Base-by-base conservation (phyloP, 192 early-diverging fungal genomes). In the Podila epigama region DNA sequence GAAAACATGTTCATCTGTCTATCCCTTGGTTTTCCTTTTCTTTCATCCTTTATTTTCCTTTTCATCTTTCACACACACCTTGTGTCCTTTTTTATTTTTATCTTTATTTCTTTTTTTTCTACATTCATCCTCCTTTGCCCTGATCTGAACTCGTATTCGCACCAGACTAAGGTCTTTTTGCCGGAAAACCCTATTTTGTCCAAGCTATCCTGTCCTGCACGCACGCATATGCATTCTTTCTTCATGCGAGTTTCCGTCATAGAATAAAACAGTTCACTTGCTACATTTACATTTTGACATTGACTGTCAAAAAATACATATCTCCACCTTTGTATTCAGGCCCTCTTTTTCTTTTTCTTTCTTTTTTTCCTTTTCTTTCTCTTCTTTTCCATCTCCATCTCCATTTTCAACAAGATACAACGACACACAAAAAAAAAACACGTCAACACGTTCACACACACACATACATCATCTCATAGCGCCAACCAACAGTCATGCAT, bases 271-370 rank as follows among this genome's bases (percentile, higher is more conserved):
- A 48, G 44, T 48, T 22, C 44, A 48, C 12, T 6, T n/a, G n/a
- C n/a, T 48, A 18, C 44, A 48, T 16, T 3, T 20, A 42, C 27
- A 37, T 50, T 22, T 20, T 28, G 27, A n/a, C n/a, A n/a, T n/a
- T n/a, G n/a, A n/a, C n/a, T n/a, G n/a, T n/a, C n/a, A n/a, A n/a
- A n/a, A n/a, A n/a, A n/a, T n/a, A n/a, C n/a, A n/a, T n/a, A n/a
- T n/a, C n/a, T n/a, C n/a, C n/a, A n/a, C 8, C 51, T 41, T 25
- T 28, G 33, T 55, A 10, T 41, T n/a, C 37, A 39, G 18, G 56
- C 16, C 39, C 8, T 50, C n/a, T 25, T 35, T 20, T 48, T 42
- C 36, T 34, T 72, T 53, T 58, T 42, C 18, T 48, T 66, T 35
- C 15, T 39, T 22, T 8, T 39, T 29, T 31, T 33, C 27, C 28